These are phyloP conservation scores for Hydnomerulius pinastri DNA, from an alignment of 768 basidiomycete species.

Conservation along the genomic window DNA sequence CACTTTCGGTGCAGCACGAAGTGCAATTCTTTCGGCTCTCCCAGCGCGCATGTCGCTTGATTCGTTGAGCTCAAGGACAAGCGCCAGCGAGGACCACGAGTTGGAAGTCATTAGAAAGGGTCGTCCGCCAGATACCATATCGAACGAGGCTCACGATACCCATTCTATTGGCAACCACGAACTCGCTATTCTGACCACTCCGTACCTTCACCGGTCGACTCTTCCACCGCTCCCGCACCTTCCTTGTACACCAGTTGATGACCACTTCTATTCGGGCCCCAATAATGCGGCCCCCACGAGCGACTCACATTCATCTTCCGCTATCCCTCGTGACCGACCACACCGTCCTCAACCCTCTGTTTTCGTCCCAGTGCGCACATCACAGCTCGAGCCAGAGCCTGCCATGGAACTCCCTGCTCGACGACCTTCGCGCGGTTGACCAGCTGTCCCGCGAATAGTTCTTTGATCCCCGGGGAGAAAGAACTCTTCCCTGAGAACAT, in stretches of 20 bases:
- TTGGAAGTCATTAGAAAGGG: constrained; percentile 16
- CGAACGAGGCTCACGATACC: not conserved
- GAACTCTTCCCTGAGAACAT: not conserved
- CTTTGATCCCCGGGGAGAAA: not conserved
- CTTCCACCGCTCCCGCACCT: not conserved
- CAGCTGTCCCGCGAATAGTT: not conserved
- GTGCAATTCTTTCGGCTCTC: constrained; percentile 23
- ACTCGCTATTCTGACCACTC: constrained; percentile 12
- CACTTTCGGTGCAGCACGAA: constrained; percentile 21
- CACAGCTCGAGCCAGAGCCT: constrained; percentile 34
- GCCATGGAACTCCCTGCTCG: constrained; percentile 31
- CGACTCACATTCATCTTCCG: not conserved
- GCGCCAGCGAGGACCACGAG: constrained; percentile 30
- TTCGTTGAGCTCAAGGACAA: constrained; percentile 29
- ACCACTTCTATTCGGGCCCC: not conserved
- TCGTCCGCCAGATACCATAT: not conserved
- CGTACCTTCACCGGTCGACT: not conserved
- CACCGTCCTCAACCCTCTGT: constrained; percentile 19
- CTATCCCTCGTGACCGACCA: not conserved
- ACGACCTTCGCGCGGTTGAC: not conserved
- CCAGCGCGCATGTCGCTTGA: constrained; percentile 32
- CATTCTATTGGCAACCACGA: constrained; percentile 9
- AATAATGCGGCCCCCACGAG: not conserved
- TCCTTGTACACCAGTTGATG: not conserved
- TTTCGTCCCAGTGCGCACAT: constrained; percentile 29